Conservation (phyloP, 768 basidiomycete species). For the Wakefieldia striispora region DNA sequence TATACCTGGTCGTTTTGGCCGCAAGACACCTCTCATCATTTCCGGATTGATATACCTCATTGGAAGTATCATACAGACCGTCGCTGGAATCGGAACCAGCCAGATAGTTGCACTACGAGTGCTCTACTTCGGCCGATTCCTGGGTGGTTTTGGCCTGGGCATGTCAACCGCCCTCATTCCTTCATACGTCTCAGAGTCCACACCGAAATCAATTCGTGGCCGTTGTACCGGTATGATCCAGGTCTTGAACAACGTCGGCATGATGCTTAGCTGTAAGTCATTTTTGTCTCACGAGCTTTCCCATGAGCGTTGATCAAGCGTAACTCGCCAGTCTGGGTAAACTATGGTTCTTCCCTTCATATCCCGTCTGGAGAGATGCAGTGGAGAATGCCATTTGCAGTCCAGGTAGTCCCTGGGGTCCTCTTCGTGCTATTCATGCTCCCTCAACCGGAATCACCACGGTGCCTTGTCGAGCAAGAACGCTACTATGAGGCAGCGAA, state of each 20-base stretch:
- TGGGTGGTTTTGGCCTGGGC: slow-evolving; percentile 61
- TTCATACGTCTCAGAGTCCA: slow-evolving; percentile 51
- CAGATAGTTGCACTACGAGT: slow-evolving; percentile 35
- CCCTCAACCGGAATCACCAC: slow-evolving; percentile 53
- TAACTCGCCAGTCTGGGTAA: slow-evolving; percentile 43
- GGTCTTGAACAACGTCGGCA: slow-evolving; percentile 29
- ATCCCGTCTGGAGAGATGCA: slow-evolving; percentile 40
- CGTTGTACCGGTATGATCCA: slow-evolving; percentile 48
- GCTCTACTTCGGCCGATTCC: slow-evolving; percentile 50
- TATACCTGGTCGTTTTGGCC: slow-evolving; percentile 42
- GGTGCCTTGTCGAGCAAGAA: slow-evolving; percentile 52
- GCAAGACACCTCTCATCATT: slow-evolving; percentile 43
- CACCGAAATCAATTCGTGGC: slow-evolving; percentile 47
- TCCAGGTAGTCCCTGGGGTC: slow-evolving; percentile 53
- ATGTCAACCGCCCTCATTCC: slow-evolving; percentile 50
- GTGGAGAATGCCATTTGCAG: slow-evolving; percentile 52
- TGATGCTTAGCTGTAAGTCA: slow-evolving; percentile 35
- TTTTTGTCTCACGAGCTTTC: neutral
- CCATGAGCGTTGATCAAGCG: neutral
- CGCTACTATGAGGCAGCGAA: slow-evolving; percentile 40
- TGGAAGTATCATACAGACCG: slow-evolving; percentile 46
- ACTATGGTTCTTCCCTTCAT: slow-evolving; percentile 41
- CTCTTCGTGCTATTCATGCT: slow-evolving; percentile 46
- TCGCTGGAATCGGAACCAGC: slow-evolving; percentile 42
- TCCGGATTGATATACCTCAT: slow-evolving; percentile 47